These are phyloP conservation scores for Planoprotostelium fungivorum DNA, from an alignment of 78 protist genomes.

Conservation along the genomic window DNA sequence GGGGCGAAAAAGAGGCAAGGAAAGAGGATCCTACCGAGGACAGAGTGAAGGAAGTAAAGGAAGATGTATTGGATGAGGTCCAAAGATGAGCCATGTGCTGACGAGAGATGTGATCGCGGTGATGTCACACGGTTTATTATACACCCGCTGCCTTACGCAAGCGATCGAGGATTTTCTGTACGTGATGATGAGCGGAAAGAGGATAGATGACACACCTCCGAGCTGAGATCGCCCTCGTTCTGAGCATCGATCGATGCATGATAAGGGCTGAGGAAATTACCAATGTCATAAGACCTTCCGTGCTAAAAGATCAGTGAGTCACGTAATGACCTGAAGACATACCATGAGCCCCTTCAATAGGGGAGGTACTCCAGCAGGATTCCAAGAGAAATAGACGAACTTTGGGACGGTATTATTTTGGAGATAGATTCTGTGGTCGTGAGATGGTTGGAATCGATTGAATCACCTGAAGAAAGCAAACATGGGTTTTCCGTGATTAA, in stretches of 20 bases:
- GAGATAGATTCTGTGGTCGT: neutral
- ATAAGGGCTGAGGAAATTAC: neutral
- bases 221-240: neutral
- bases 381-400: neutral
- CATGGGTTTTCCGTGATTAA: neutral
- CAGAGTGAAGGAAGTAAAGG: too few relatives aligned
- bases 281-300: neutral
- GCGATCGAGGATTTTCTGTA: neutral
- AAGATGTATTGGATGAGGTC: too few relatives aligned
- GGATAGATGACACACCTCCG: neutral
- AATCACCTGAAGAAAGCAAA: neutral
- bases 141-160: neutral
- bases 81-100: too few relatives aligned
- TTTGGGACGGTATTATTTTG: neutral
- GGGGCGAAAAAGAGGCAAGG: neutral
- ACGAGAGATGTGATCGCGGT: too few relatives aligned
- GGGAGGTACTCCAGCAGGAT: neutral
- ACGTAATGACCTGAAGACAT: neutral
- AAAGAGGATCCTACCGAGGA: too few relatives aligned
- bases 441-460: neutral
- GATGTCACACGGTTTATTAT: too few relatives aligned
- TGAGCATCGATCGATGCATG: neutral
- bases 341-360: neutral
- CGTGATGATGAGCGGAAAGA: neutral
- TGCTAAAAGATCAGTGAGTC: neutral